Evolutionary conservation across 768 basidiomycete species (phyloP), one percentile per base, ranked within the genome.

Genomic region (Plicaturopsis crispa): DNA sequence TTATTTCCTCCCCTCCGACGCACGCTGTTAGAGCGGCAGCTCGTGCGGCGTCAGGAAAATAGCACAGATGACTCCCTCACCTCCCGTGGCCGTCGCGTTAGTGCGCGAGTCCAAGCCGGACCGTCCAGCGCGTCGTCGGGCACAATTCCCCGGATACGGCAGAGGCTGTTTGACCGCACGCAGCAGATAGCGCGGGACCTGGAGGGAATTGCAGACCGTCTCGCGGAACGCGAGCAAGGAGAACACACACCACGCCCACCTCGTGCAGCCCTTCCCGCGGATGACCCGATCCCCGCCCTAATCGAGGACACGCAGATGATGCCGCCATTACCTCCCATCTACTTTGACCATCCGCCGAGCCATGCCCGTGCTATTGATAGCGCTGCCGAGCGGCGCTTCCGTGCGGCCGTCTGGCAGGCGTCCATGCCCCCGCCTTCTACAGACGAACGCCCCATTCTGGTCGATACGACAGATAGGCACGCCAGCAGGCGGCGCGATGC

Each of bases 71-170:
- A 60, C 6, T 43, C 60, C 12, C 56, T 45, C 7, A 60, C 58
- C 4, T 53, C 59, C 55, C 60, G 62, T 13, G 58, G 58, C 24
- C 52, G 60, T 19, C 58, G 57, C 26, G 58, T 60, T 31, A 54
- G 59, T 3, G 61, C 61, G 3, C 58, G 58, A 38, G 21, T 48
- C 21, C 11, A 10, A 11, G 14, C 35, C 33, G 12, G 18, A 14
- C 47, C 41, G 21, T 38, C 38, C 11, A 23, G 35, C 34, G 31
- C 47, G 24, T 36, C 54, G 23, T 47, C 56, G 4, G 24, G 36
- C n/a, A 7, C 54, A 45, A 1, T 53, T 23, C 44, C 53, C 24
- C 51, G 43, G 31, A 39, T 62, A 1, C 58, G 58, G 24, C 58
- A 59, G 31, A 52, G 42, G 33, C 20, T 54, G 37, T 55, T 56